A percentile compares a stretch with the other conserved stretches of the same genome.
These are phyloP conservation scores for Metschnikowia borealis DNA, from an alignment of 805 yeast genomes.

Conservation along the genomic window DNA sequence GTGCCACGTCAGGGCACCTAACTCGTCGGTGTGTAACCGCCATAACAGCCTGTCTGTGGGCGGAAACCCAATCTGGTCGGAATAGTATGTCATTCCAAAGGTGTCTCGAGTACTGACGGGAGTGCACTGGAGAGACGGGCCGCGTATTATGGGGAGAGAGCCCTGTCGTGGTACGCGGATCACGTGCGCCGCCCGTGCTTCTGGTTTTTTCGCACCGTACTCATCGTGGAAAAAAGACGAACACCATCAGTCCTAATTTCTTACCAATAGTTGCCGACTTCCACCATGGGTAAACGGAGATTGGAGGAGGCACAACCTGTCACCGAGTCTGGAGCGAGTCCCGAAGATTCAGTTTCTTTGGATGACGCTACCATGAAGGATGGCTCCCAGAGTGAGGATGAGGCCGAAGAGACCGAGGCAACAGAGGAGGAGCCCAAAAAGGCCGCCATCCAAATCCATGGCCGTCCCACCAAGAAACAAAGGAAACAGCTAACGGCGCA, in stretches of 20 bases:
- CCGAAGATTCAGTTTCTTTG: not conserved
- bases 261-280: not conserved
- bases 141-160: not conserved
- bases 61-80: constrained; percentile 67
- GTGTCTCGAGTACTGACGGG: not conserved
- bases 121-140: not conserved
- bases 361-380: not conserved
- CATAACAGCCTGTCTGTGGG: constrained; percentile 68
- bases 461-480: constrained; percentile 32
- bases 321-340: not conserved
- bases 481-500: constrained; percentile 55
- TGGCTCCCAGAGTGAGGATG: constrained; percentile 8
- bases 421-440: not conserved
- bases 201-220: constrained; percentile 4
- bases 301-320: constrained; percentile 1
- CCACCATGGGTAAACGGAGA: constrained; percentile 3
- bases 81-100: constrained; percentile 36
- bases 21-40: constrained; percentile 65
- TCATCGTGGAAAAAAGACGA: constrained; percentile 5
- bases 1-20: constrained; percentile 83
- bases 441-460: constrained; percentile 7
- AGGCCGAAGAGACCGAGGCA: constrained; percentile 7
- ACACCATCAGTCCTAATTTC: not conserved
- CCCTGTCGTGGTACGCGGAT: not conserved
- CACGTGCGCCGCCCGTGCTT: not conserved